phyloP scores from a whole-genome alignment of 768 basidiomycete genomes.

The Daedalea quercina region DNA sequence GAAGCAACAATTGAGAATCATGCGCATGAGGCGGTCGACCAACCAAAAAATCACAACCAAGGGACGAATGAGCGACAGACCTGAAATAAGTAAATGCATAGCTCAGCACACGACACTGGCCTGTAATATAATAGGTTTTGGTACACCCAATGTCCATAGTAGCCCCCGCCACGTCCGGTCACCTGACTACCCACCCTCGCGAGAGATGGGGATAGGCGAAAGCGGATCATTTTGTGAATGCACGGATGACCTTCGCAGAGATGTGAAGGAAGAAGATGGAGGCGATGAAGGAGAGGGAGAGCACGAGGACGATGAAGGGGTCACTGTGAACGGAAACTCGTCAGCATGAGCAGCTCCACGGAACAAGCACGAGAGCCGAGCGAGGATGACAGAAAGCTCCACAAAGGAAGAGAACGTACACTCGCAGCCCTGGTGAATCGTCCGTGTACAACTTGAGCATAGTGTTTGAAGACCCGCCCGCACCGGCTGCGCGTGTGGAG shows the following conservation, averaged over 20 bases:
- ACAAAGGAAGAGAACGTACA: constrained; percentile 55
- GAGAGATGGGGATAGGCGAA: too few relatives aligned
- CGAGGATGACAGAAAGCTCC: background rate
- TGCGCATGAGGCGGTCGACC: too few relatives aligned
- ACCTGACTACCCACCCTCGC: background rate
- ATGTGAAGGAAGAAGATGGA: constrained; percentile 99
- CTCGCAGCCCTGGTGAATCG: constrained; percentile 93
- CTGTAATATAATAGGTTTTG: constrained; percentile 1
- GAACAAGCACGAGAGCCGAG: background rate
- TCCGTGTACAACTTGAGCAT: constrained; percentile 99
- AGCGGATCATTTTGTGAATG: constrained; percentile 68
- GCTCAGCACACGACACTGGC: background rate
- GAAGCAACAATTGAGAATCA: too few relatives aligned
- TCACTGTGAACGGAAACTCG: constrained; percentile 46
- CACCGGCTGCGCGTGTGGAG: constrained; percentile 85
- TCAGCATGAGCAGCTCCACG: background rate
- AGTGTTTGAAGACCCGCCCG: constrained; percentile 94
- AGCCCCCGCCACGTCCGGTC: background rate
- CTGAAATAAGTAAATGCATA: background rate
- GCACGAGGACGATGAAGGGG: constrained; percentile 93
- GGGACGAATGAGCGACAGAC: background rate
- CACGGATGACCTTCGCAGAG: constrained; percentile 88
- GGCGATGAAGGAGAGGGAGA: constrained; percentile 94
- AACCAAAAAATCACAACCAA: background rate
- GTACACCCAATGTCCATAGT: background rate